Conservation (phyloP, 108 stramenopile genomes). For the Chaetoceros tenuissimus region DNA sequence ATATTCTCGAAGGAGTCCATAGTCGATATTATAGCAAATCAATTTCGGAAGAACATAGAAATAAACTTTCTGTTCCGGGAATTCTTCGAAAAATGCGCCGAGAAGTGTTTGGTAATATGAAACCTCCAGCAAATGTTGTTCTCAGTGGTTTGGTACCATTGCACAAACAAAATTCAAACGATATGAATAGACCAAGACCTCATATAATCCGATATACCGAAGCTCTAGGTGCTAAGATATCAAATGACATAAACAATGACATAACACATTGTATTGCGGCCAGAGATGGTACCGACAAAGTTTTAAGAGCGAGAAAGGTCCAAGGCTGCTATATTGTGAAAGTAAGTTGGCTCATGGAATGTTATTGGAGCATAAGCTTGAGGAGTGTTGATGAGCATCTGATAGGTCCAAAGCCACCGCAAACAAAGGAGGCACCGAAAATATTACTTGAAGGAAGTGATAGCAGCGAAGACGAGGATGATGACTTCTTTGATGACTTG, state of each 20-base stretch:
- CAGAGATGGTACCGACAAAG: constrained; percentile 75
- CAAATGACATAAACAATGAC: constrained; percentile 26
- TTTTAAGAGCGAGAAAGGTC: constrained; percentile 41
- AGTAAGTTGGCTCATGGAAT: constrained; percentile 76
- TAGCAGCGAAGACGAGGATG: constrained; percentile 5
- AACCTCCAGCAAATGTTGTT: constrained; percentile 32
- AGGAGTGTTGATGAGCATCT: constrained; percentile 31
- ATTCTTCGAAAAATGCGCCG: constrained; percentile 47
- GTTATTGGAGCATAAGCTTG: constrained; percentile 59
- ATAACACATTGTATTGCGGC: constrained; percentile 71
- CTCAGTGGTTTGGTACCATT: constrained; percentile 71
- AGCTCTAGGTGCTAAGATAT: constrained; percentile 59
- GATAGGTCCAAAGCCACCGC: constrained; percentile 1
- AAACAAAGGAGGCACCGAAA: not conserved
- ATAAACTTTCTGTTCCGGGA: constrained; percentile 38
- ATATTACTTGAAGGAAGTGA: not conserved
- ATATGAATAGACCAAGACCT: constrained; percentile 31
- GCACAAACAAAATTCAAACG: constrained; percentile 36
- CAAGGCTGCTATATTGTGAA: constrained; percentile 63
- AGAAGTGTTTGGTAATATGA: constrained; percentile 28
- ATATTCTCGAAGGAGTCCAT: constrained; percentile 56
- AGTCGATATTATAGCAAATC: constrained; percentile 46
- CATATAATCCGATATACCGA: constrained; percentile 65
- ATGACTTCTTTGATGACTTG: constrained; percentile 40
- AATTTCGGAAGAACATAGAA: constrained; percentile 21